A percentile compares a stretch with the other conserved stretches of the same genome.
Conservation (phyloP, 176 grass and related monocot species). For the Elymus sibiricus region DNA sequence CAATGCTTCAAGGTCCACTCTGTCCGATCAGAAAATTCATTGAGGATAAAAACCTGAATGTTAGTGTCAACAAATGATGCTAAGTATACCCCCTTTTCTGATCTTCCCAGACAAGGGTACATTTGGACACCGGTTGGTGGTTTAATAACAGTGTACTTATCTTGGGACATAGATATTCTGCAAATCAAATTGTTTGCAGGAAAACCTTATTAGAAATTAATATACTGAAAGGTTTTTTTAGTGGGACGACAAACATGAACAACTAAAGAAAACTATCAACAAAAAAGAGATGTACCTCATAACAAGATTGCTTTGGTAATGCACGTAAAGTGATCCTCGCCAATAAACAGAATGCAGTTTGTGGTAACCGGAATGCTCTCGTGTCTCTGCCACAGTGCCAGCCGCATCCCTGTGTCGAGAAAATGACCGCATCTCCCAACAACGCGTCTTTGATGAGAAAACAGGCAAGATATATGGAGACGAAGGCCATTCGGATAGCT, state of each 20-base stretch:
- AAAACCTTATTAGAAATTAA: neutral
- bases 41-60: neutral
- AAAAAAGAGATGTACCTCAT: neutral
- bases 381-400: neutral
- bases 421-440: neutral
- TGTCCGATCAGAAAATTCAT: neutral
- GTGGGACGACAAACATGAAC: too few species aligned
- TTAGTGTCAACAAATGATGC: neutral
- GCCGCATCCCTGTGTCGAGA: neutral
- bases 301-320: neutral
- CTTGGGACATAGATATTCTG: neutral
- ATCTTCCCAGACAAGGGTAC: neutral
- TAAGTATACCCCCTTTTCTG: neutral
- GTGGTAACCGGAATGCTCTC: too few species aligned
- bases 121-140: neutral
- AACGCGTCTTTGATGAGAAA: neutral
- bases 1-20: neutral
- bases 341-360: neutral
- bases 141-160: neutral
- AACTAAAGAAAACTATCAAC: too few species aligned
- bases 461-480: neutral
- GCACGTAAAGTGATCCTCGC: neutral
- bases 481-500: neutral
- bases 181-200: neutral
- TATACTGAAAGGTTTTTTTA: neutral